phyloP scores from a whole-genome alignment of 1,139 yeast species.

The Candida anutae region DNA sequence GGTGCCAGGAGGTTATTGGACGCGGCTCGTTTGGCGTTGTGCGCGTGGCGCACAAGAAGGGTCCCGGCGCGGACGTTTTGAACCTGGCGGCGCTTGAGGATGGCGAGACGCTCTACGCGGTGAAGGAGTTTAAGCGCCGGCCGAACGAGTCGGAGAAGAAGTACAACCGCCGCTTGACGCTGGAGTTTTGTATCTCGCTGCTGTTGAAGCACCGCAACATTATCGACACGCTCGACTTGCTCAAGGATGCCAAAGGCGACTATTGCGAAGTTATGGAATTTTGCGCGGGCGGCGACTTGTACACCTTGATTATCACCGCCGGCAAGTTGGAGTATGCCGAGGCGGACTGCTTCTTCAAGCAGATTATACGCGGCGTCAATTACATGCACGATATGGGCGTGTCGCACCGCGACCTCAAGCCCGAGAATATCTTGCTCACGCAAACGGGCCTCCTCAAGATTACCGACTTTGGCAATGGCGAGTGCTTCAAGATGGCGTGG shows the following conservation, averaged over 20 bases:
- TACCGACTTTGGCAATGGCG: conserved; percentile 94
- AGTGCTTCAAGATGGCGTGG: conserved; percentile 97
- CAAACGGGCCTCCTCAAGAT: conserved; percentile 76
- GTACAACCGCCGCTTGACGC: conserved; percentile 36
- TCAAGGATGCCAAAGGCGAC: conserved; percentile 87
- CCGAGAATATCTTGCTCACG: conserved; percentile 81
- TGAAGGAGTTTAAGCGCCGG: conserved; percentile 36
- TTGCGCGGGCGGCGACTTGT: conserved; percentile 92
- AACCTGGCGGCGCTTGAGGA: conserved; percentile 2
- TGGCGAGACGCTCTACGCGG: conserved; percentile 37
- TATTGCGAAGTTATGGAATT: conserved; percentile 96
- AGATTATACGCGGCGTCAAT: conserved; percentile 79
- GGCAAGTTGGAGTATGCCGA: conserved; percentile 80
- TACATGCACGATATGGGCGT: conserved; percentile 98
- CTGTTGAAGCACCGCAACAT: conserved; percentile 47
- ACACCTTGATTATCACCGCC: conserved; percentile 73
- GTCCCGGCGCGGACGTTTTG: conserved; percentile 3
- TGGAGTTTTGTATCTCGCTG: conserved; percentile 42
- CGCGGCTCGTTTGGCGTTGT: conserved; percentile 44
- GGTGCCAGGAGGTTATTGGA: conserved; percentile 45
- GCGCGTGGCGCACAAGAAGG: conserved; percentile 36
- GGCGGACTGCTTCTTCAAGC: conserved; percentile 95
- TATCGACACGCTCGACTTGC: conserved; percentile 76
- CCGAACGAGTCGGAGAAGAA: conserved; percentile 40
- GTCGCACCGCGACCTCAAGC: conserved; percentile 90